Conservation (phyloP, 208 protist genomes). For the Trichomonas gallinae region DNA sequence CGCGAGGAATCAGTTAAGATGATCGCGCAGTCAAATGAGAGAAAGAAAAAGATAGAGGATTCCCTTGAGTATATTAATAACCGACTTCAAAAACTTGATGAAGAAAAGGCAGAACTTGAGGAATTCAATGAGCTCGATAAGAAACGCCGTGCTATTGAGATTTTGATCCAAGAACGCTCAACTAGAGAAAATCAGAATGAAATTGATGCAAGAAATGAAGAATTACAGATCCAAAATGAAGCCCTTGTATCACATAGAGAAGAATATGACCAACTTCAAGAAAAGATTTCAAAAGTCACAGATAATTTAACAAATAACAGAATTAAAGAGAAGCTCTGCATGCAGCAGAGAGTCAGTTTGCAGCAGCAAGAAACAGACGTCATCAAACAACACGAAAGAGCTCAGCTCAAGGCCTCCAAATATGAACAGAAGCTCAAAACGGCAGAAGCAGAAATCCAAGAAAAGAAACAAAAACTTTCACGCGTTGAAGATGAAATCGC, state of each 20-base stretch:
- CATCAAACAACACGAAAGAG: not conserved
- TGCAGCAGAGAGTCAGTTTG: not conserved
- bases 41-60: not conserved
- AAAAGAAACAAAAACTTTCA: not conserved
- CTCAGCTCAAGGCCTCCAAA: not conserved
- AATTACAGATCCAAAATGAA: not conserved
- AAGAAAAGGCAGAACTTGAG: constrained; percentile 3
- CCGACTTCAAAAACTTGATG: not conserved
- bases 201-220: not conserved
- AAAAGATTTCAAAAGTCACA: not conserved
- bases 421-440: not conserved
- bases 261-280: not conserved
- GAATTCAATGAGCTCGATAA: not conserved
- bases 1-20: not conserved
- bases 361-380: not conserved
- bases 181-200: not conserved
- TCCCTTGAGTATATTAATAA: not conserved
- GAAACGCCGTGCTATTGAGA: not conserved
- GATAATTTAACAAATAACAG: not conserved
- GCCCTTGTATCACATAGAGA: not conserved
- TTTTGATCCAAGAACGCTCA: not conserved
- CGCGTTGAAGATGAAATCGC: not conserved
- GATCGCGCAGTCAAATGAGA: not conserved
- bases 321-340: not conserved
- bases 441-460: not conserved